Percentiles rank a stretch among this genome's conserved stretches.
These are phyloP conservation scores for Xylaria sp. DNA, from an alignment of 495 filamentous ascomycete genomes.

Conservation along the genomic window DNA sequence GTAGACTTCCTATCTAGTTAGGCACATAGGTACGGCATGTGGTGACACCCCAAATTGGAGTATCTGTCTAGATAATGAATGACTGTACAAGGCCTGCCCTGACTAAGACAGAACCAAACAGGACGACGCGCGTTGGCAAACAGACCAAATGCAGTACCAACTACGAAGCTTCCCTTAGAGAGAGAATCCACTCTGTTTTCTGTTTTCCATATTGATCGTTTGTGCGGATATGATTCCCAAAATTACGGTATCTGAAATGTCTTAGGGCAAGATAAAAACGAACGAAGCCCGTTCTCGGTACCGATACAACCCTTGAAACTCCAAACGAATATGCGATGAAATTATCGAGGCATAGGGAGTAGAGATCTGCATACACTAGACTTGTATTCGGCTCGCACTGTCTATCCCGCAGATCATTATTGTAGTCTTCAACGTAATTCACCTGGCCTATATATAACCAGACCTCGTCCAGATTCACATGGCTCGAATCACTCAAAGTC, in stretches of 20 bases:
- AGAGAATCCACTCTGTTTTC: neutral
- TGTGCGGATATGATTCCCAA: neutral
- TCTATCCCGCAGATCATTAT: neutral
- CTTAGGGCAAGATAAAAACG: too few relatives aligned
- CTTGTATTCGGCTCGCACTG: neutral
- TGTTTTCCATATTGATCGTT: neutral
- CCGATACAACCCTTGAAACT: neutral
- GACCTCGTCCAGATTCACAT: neutral
- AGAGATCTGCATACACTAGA: neutral
- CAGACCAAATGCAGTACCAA: neutral
- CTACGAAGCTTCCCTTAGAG: neutral
- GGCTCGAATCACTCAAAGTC: neutral
- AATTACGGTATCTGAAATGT: constrained; percentile 1
- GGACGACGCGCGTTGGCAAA: neutral
- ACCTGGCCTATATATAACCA: neutral
- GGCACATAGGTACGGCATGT: neutral
- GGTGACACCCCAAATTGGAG: neutral
- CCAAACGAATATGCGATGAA: constrained; percentile 8
- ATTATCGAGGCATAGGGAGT: neutral
- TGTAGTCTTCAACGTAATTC: neutral
- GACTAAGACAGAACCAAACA: neutral
- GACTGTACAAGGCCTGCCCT: neutral
- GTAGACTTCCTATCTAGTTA: neutral
- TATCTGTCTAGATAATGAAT: neutral
- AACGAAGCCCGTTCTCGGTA: neutral